Conservation (phyloP, 441 rosid species). For the Manihot esculenta region DNA sequence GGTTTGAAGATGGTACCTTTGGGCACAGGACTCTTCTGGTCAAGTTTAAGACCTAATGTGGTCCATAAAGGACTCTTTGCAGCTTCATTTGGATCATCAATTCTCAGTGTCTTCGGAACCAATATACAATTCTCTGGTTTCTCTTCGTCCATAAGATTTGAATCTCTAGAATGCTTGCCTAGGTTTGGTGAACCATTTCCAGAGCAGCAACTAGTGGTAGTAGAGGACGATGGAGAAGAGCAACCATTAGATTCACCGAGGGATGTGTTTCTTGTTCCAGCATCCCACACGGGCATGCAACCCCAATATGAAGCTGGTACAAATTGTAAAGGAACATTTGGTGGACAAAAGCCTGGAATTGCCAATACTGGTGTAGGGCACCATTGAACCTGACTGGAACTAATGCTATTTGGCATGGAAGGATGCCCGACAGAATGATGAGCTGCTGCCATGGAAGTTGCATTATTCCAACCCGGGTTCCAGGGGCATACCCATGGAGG, state of each 20-base stretch:
- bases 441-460: conserved; percentile 30
- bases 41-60: conserved; percentile 42
- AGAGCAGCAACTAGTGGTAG: conserved; percentile 41
- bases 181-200: conserved; percentile 53
- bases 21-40: conserved; percentile 32
- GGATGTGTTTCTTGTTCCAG: conserved; percentile 35
- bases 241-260: conserved; percentile 37
- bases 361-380: conserved; percentile 55
- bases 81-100: conserved; percentile 50
- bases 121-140: conserved; percentile 41
- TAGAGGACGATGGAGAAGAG: conserved; percentile 51
- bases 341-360: conserved; percentile 53
- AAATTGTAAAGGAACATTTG: conserved; percentile 53
- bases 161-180: conserved; percentile 71
- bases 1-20: conserved; percentile 31
- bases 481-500: conserved; percentile 52
- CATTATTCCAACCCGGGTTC: conserved; percentile 39
- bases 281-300: conserved; percentile 45
- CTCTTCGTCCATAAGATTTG: conserved; percentile 35
- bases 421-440: conserved; percentile 34
- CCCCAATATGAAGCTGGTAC: conserved; percentile 59
- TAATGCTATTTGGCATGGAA: conserved; percentile 22
- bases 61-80: conserved; percentile 54
- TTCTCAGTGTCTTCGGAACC: conserved; percentile 58
- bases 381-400: conserved; percentile 43